Base-by-base conservation (phyloP, 139 green algal species). In the Chlorella sp. region DNA sequence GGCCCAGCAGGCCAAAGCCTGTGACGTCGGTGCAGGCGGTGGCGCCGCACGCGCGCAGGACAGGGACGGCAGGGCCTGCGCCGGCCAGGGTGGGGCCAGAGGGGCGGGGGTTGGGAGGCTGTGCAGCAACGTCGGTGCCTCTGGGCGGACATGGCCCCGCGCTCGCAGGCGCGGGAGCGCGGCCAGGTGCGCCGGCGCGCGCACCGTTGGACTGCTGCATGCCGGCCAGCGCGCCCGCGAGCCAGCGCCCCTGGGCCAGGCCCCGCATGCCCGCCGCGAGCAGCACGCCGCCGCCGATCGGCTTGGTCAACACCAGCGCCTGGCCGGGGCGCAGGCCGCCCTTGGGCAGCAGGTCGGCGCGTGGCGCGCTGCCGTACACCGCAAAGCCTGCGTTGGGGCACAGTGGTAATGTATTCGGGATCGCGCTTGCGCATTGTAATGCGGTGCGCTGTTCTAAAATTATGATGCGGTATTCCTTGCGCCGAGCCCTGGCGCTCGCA, bases 1-100 rank as follows among this genome's bases (percentile, higher is more conserved):
- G 92, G 0, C 93, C 94, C 51, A 98, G 56, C 43, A 98, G 81
- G 0, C 94, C 94, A 86, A 98, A 98, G 21, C 94, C 94, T 1
- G 93, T 98, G 11, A 98, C 91, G 45, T 98, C 94, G 0, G 94
- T 98, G 74, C 90, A 95, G 27, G 84, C 88, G 0, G 71, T 91
- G 7, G 82, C 87, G 7, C 87, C 87, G 67, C 91, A 67, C 17
- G 65, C 15, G 23, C 62, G 27, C 59, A 97, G 68, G 3, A 91
- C 69, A 0, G 65, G 61, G 6, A 86, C 82, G 2, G 88, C 93
- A 1, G 59, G 43, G 19, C 42, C 71, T 77, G 71, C 59, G 21
- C 48, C 17, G 21, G 21, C 48, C 48, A 58, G 48, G 21, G 21
- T 55, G 46, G 14, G 46, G 14, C 17, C 14, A 55, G 46, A 55